A percentile compares a stretch with the other conserved stretches of the same genome.
Conservation (phyloP, 2,329 filamentous ascomycete genomes). For the Arthrobotrys sinensis region DNA sequence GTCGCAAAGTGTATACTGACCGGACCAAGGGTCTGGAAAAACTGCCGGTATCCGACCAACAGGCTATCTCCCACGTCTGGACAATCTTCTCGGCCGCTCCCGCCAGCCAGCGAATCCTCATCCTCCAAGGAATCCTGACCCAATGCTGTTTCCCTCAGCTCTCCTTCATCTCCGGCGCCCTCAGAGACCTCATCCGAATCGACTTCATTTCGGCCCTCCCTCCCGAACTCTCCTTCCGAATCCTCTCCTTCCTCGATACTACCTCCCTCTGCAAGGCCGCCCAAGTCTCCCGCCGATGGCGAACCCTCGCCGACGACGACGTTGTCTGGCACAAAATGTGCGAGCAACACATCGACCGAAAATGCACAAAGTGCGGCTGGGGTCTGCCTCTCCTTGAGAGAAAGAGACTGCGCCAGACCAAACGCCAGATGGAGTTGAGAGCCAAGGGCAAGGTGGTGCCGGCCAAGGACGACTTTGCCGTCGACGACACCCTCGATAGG, state of each 20-base stretch:
- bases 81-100: constrained; percentile 96
- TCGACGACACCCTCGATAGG: constrained; percentile 34
- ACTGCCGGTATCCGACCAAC: constrained; percentile 86
- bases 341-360: constrained; percentile 93
- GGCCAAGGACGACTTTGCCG: constrained; percentile 31
- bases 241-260: constrained; percentile 92
- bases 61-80: constrained; percentile 97
- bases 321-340: constrained; percentile 99
- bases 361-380: constrained; percentile 96
- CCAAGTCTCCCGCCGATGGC: constrained; percentile 91
- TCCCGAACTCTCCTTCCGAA: constrained; percentile 91
- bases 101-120: constrained; percentile 91
- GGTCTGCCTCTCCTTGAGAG: constrained; percentile 90
- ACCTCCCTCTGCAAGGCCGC: constrained; percentile 95
- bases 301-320: constrained; percentile 92
- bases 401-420: constrained; percentile 88
- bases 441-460: constrained; percentile 74
- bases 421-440: constrained; percentile 83
- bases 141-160: constrained; percentile 98
- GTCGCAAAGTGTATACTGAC: constrained; percentile 64
- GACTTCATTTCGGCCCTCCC: constrained; percentile 93
- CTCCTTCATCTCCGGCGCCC: constrained; percentile 89
- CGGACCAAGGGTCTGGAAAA: constrained; percentile 80
- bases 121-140: constrained; percentile 95
- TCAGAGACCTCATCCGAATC: constrained; percentile 96